Evolutionary conservation across 2,329 filamentous ascomycete genomes (phyloP), one percentile per base, ranked within the genome.

Genomic region (Thelonectria olida): DNA sequence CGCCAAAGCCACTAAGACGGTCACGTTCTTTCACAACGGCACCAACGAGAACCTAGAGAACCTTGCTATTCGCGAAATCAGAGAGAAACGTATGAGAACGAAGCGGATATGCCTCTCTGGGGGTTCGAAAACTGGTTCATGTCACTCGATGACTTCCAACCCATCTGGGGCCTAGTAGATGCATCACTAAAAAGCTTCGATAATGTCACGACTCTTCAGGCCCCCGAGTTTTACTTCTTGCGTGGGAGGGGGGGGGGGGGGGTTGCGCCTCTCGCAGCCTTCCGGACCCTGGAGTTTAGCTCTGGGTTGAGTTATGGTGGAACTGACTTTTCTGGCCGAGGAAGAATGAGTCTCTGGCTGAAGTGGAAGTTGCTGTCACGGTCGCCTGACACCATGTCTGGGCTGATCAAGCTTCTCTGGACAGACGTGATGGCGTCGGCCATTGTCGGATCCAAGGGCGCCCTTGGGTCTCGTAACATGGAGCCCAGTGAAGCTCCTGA

Each of bases 1-100:
- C 0, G 63, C 78, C 4, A 78, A 78, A 49, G 81, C 81, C 1
- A 74, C 85, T 57, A 84, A 84, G 63, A 79, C 76, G 0, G 79
- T 82, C 7, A 68, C 70, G 0, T 83, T 85, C 61, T 62, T 68
- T 2, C 76, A 73, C 63, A 84, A 84, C 61, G 77, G 76, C 3
- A 81, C 79, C 0, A 57, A 28, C 5, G 65, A 73, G 12, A 72
- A 67, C 7, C 61, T 84, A 0, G 65, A 69, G 9, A 70, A 70
- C 2, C 67, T 84, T 0, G 64, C 63, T 2, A 71, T 83, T 2
- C 64, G 65, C 2, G 65, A 69, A 9, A 67, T 83, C 8, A 52
- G 55, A 13, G 68, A 76, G 2, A 82, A 82, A 51, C 50, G 3
- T 82, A 81, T 50, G 10, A 64, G 1, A 64, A 67, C 23, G 64